phyloP scores from a whole-genome alignment of 2,329 filamentous ascomycete species.

The Lasiodiplodia sp. region DNA sequence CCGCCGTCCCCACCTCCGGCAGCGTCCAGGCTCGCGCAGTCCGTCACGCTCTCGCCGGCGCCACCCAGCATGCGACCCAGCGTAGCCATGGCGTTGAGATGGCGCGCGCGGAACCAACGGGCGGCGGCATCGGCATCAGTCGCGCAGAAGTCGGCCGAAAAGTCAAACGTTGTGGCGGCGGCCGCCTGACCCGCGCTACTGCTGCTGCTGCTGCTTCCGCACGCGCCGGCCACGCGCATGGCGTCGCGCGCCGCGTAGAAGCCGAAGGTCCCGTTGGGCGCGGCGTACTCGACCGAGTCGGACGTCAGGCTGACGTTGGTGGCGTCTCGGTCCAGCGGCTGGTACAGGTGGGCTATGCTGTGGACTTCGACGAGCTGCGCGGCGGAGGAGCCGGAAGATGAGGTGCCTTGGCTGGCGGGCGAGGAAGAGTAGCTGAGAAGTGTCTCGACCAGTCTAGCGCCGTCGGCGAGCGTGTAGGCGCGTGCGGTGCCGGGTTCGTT shows the following conservation, averaged over 20 bases:
- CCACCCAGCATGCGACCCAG: constrained; percentile 35
- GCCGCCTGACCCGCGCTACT: neutral
- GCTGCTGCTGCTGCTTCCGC: constrained; percentile 29
- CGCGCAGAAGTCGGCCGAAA: constrained; percentile 38
- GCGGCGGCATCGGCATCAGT: constrained; percentile 33
- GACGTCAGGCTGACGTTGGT: constrained; percentile 31
- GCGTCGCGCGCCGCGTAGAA: constrained; percentile 36
- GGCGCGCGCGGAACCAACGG: constrained; percentile 33
- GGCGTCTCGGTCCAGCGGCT: constrained; percentile 12
- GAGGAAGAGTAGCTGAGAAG: constrained; percentile 34
- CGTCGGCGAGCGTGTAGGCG: constrained; percentile 17
- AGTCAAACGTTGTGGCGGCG: constrained; percentile 34
- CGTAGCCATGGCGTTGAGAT: constrained; percentile 35
- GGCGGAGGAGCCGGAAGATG: neutral
- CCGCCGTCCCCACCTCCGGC: neutral
- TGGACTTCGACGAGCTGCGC: constrained; percentile 36
- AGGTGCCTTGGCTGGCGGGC: neutral
- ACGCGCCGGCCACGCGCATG: constrained; percentile 35
- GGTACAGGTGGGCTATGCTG: constrained; percentile 28
- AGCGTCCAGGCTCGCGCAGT: constrained; percentile 31
- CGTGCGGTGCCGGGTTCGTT: constrained; percentile 20
- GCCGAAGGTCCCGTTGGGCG: constrained; percentile 33
- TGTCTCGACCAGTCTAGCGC: constrained; percentile 22
- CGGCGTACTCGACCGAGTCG: constrained; percentile 32
- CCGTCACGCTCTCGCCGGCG: constrained; percentile 34